phyloP scores from a whole-genome alignment of 352 stramenopile species.

The Phytophthora syringae region DNA sequence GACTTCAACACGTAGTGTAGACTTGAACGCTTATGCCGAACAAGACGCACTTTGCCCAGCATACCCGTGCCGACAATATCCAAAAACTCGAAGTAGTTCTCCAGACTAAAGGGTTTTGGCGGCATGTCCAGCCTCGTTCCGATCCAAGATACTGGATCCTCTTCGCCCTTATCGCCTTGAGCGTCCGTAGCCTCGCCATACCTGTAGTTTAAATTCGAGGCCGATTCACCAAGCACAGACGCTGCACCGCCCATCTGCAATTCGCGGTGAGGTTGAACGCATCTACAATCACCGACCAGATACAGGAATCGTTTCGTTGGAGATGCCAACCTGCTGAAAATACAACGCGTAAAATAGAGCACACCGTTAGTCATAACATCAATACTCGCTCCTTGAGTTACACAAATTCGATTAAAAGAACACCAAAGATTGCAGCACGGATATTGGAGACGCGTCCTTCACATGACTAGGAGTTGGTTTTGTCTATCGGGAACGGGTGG shows the following conservation, averaged over 20 bases:
- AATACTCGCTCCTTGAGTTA: constrained; percentile 19
- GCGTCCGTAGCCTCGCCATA: constrained; percentile 23
- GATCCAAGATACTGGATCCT: constrained; percentile 41
- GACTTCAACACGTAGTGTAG: constrained; percentile 81
- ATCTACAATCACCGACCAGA: constrained; percentile 24
- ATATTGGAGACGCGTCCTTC: constrained; percentile 21
- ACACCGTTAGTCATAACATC: constrained; percentile 16
- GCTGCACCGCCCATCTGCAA: constrained; percentile 31
- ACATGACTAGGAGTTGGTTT: constrained; percentile 23
- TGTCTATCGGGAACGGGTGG: constrained; percentile 77
- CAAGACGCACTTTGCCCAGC: constrained; percentile 68
- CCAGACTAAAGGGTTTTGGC: constrained; percentile 58
- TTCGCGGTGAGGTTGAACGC: constrained; percentile 14
- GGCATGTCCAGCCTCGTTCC: constrained; percentile 61
- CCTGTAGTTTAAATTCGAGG: constrained; percentile 18
- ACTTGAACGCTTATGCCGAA: constrained; percentile 62
- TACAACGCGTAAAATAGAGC: constrained; percentile 25
- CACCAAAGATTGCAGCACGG: constrained; percentile 13
- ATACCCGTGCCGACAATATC: constrained; percentile 75
- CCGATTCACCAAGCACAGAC: constrained; percentile 28
- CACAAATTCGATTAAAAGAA: constrained; percentile 7
- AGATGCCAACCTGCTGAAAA: constrained; percentile 11
- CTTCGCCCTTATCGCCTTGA: constrained; percentile 10
- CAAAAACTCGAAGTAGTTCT: constrained; percentile 65
- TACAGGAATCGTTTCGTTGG: constrained; percentile 17